Base-by-base conservation (phyloP, 441 rosid genomes). In the Omphalea diandra region DNA sequence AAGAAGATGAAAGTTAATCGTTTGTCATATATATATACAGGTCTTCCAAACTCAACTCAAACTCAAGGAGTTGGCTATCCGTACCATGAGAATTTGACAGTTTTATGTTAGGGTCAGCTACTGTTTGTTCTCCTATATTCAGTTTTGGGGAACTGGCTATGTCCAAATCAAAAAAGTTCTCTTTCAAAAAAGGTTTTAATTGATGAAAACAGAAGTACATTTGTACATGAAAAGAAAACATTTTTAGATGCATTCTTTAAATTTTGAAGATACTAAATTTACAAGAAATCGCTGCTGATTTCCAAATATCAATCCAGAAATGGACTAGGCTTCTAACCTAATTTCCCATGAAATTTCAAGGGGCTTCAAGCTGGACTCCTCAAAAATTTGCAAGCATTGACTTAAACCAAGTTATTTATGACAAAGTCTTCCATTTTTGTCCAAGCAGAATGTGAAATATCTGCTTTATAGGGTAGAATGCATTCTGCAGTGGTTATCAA, bases 361-460 rank as follows among this genome's bases (percentile, higher is more conserved):
- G 56, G 41, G 40, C 57, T 65, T 65, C 56, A 47, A 49, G 44
- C 9, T 35, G n/a, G 31, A 66, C 33, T 6, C 11, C 49, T 47
- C n/a, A 32, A 49, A 65, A 5, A 2, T 49, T 31, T 1, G 3
- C 7, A 47, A 29, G 12, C 8, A 1, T 40, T 40, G 44, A 44
- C 4, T 1, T 15, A 33, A 12, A 49, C 43, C n/a, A 18, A 31
- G 9, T 27, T n/a, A n/a, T n/a, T 10, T 22, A 27, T 10, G 44
- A 31, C n/a, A n/a, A n/a, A n/a, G n/a, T n/a, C n/a, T n/a, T n/a
- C n/a, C n/a, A n/a, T n/a, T n/a, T n/a, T n/a, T n/a, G n/a, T n/a
- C n/a, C n/a, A n/a, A n/a, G n/a, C n/a, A n/a, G n/a, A n/a, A n/a
- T n/a, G n/a, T n/a, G n/a, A n/a, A n/a, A n/a, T n/a, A n/a, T n/a